Base-by-base conservation (phyloP, 768 basidiomycete species). In the Daedaleopsis sinensis region DNA sequence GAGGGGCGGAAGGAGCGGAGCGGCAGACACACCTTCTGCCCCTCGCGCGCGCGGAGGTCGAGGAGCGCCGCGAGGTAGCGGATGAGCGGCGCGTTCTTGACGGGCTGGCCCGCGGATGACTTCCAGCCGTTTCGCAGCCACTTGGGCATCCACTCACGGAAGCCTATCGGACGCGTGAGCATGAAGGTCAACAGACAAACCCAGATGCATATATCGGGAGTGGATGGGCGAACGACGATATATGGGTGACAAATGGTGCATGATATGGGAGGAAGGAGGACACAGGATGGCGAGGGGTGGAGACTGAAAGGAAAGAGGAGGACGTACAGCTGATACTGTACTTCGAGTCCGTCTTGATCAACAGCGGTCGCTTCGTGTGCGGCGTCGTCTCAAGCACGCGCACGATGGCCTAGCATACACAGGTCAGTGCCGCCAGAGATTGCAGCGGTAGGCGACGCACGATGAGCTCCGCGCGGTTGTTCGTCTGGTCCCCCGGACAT, bases 391-490 rank as follows among this genome's bases (percentile, higher is more conserved):
- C 93, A 5, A 98, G 77, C 19, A 89, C 82, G 19, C 94, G 87
- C 19, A 90, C 78, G 60, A 97, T 92, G 12, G 94, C 93, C 95
- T 96, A 16, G 69, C 27, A 32, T 7, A 32, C 27, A 32, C 27
- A 32, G 7, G 27, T 32, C 27, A 32, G 27, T 32, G 27, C 27
- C 27, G 7, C 7, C 27, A 32, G 4, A 7, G 27, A 32, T 32
- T 32, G 27, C 7, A 7, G 7, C 27, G 3, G 27, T n/a, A 32
- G 27, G 5, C 38, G 37, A 27, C 4, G 9, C 27, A 93, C 95
- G 57, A 95, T 86, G 36, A 96, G 79, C 71, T 97, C 95, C 12
- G 93, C 95, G 32, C 94, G 78, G 62, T 94, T 94, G 70, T 95
- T 95, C 1, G 93, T 94, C 69, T 94, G 93, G 57, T 77, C 81